Percentiles rank a stretch among this genome's conserved stretches.
Conservation (phyloP, 2,329 filamentous ascomycete genomes). For the Colletotrichum lupini region DNA sequence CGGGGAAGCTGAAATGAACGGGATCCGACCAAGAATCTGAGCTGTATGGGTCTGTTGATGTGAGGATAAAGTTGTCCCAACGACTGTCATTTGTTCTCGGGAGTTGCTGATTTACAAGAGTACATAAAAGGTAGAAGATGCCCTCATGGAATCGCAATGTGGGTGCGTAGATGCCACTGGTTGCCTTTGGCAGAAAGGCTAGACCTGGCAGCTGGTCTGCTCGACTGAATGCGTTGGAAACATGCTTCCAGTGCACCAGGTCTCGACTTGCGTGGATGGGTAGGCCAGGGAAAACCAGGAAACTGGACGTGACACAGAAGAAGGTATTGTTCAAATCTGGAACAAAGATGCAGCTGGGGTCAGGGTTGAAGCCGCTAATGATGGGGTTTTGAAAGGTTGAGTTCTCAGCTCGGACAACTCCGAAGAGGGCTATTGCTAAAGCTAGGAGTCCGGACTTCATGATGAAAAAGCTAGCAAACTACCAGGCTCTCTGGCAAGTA, state of each 20-base stretch:
- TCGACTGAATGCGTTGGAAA: conserved; percentile 52
- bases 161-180: conserved; percentile 59
- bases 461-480: background rate
- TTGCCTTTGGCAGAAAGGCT: conserved; percentile 42
- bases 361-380: conserved; percentile 61
- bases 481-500: too few relatives aligned
- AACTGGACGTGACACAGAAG: conserved; percentile 63
- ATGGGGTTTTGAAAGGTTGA: conserved; percentile 54
- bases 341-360: conserved; percentile 58
- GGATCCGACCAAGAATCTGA: conserved; percentile 42
- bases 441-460: background rate
- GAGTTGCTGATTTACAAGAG: conserved; percentile 33
- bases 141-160: conserved; percentile 55
- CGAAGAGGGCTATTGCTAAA: background rate
- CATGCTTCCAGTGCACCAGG: conserved; percentile 59
- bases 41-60: conserved; percentile 36
- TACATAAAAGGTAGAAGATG: conserved; percentile 57
- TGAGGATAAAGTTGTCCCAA: conserved; percentile 35
- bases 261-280: conserved; percentile 65
- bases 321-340: conserved; percentile 54
- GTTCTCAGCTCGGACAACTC: conserved; percentile 31
- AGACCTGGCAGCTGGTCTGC: conserved; percentile 53
- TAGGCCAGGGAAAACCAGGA: conserved; percentile 63
- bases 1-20: conserved; percentile 38
- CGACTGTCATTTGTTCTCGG: conserved; percentile 23